Evolutionary conservation across 2,329 filamentous ascomycete genomes (phyloP).

Genomic region (Colletotrichum liaoningense): DNA sequence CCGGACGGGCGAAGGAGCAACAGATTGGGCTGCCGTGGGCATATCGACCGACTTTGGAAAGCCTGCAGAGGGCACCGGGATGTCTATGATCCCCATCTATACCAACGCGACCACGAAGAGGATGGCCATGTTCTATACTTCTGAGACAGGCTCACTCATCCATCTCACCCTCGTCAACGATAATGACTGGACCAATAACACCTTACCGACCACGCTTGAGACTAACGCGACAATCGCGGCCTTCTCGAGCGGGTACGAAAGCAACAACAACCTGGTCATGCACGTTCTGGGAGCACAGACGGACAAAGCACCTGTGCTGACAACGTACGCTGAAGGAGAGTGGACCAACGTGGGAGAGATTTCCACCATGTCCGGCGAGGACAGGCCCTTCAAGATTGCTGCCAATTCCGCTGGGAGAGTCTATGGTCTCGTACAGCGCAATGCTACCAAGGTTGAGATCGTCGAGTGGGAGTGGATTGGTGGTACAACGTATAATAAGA

Average conservation of each 20-base stretch:
- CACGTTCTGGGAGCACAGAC: conserved; percentile 23
- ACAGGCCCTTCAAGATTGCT: conserved; percentile 23
- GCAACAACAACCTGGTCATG: conserved; percentile 24
- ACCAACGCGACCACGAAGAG: conserved; percentile 5
- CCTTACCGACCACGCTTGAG: conserved; percentile 17
- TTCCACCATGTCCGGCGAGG: conserved; percentile 19
- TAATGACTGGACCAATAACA: conserved; percentile 18
- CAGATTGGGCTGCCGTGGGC: conserved; percentile 16
- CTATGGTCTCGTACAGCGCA: conserved; percentile 28
- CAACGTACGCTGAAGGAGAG: conserved; percentile 14
- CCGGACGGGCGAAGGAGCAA: conserved; percentile 7
- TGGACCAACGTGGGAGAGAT: conserved; percentile 22
- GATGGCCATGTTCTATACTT: conserved; percentile 25
- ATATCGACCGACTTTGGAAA: conserved; percentile 23
- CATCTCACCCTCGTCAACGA: conserved; percentile 10
- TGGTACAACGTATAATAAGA: conserved; percentile 33
- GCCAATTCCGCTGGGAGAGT: conserved; percentile 31
- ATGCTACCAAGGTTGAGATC: conserved; percentile 15
- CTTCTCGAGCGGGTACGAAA: conserved; percentile 30
- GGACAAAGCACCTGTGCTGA: conserved; percentile 1
- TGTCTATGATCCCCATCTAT: conserved; percentile 29
- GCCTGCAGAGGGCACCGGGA: conserved; percentile 12
- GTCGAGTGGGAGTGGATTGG: conserved; percentile 35
- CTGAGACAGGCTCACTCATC: conserved; percentile 10
- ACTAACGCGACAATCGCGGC: conserved; percentile 17